Base-by-base conservation (phyloP, 805 yeast species). In the Saccharomycopsis oosterbeekiorum region DNA sequence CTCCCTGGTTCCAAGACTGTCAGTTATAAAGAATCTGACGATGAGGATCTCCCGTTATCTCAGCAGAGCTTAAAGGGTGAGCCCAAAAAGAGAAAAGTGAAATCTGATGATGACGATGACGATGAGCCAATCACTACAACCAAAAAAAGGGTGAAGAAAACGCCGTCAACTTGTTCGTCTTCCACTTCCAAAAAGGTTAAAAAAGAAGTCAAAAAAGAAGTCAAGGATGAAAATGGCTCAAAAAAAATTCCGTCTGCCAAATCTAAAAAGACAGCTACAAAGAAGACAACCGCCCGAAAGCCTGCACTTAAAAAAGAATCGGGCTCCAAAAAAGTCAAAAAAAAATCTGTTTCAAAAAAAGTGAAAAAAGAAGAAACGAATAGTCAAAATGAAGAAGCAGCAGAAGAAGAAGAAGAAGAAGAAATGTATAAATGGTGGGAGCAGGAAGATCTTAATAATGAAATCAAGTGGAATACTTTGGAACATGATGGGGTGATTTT, bases 401-500 rank as follows among this genome's bases (percentile, higher is more conserved):
- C 74, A 5, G 82, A 77, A 19, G 84, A 80, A 17, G 84, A 77
- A 19, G 84, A 80, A 17, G 84, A 80, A n/a, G 84, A 80, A 2
- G 89, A 79, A 1, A 76, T 74, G n/a, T 85, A 82, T 70, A 85
- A 84, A 72, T 85, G 96, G 96, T 90, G 96, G 94, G 93, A 89
- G 70, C 83, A 82, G 53, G 83, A 82, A 42, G 87, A 86, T 65
- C 73, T 84, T 39, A 88, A 88, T 68, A 93, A 86, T 39, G 82
- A 85, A 51, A 78, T 85, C 60, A 89, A 90, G 70, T 93, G 99
- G 99, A 85, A 83, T 26, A 81, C 91, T 1, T 75, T 93, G 59
- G 89, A 83, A 65, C 99, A 93, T 71, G 84, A 81, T 66, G 99
- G 99, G 68, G 97, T 93, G 12, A 74, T 92, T 39, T 93, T 93